Evolutionary conservation across 1,139 yeast genomes (phyloP).

Genomic region (Martiniozyma asiatica): DNA sequence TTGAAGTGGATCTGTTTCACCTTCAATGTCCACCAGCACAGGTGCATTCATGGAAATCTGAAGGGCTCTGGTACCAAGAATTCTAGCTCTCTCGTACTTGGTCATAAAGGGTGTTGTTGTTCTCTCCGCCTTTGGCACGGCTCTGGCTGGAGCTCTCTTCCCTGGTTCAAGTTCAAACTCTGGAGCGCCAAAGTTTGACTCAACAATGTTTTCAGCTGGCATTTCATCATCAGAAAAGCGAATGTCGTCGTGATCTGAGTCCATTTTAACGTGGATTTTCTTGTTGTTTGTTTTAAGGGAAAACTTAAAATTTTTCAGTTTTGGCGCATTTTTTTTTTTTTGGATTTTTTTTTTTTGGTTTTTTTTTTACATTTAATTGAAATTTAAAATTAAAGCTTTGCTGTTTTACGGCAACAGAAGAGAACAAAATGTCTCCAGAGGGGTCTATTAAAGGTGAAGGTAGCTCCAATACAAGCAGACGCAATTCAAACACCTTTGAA

Average conservation of each 20-base stretch:
- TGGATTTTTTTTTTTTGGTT: too few species aligned
- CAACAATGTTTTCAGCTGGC: conserved; percentile 39
- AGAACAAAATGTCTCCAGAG: too few species aligned
- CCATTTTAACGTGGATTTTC: conserved; percentile 23
- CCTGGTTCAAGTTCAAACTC: conserved; percentile 47
- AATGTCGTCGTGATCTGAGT: conserved; percentile 33
- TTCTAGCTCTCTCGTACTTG: conserved; percentile 93
- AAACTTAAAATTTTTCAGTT: too few species aligned
- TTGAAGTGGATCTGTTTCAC: conserved; percentile 98
- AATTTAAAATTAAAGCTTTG: too few species aligned
- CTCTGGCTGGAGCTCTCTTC: conserved; percentile 55
- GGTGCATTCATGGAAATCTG: conserved; percentile 98
- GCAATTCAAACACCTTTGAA: too few species aligned
- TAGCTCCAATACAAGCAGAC: too few species aligned
- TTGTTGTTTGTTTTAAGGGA: neutral
- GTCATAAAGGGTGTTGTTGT: conserved; percentile 98
- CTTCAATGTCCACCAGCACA: conserved; percentile 92
- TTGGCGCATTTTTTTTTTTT: too few species aligned
- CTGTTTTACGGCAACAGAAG: too few species aligned
- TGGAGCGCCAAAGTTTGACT: conserved; percentile 52
- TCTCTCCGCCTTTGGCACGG: conserved; percentile 80
- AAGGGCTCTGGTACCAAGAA: conserved; percentile 89
- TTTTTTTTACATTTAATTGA: too few species aligned
- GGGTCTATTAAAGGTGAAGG: too few species aligned
- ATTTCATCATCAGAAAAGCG: conserved; percentile 47